Base-by-base conservation (phyloP, 2,329 filamentous ascomycete species). In the Stagonosporopsis chrysanthemi region DNA sequence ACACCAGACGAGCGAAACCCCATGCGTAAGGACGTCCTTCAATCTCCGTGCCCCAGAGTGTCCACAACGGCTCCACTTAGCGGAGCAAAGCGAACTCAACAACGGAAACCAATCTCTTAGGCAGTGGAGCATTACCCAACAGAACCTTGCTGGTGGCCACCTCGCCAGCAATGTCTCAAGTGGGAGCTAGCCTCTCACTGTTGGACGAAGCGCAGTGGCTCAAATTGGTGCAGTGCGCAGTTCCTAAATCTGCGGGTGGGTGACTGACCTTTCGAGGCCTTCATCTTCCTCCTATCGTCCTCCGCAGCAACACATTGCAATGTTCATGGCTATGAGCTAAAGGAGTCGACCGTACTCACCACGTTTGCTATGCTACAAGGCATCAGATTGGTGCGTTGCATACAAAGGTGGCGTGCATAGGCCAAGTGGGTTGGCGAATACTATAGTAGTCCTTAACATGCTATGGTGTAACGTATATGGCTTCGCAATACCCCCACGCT, bases 61-160 rank as follows among this genome's bases (percentile, higher is more conserved):
- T 50, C 65, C 64, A 60, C 54, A 41, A 39, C 38, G 58, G 58
- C 57, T 63, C 65, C 65, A 68, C 64, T 43, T 49, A 43, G 55
- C 49, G 64, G 55, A 47, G 51, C 33, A 56, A 36, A 44, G 50
- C 60, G 48, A 64, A 35, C 52, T 63, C 61, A 67, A 67, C 62
- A 63, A 57, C 52, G 47, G 58, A 56, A 60, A 50, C 35, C 39
- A 31, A 57, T 24, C 36, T 43, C 26, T 44, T 52, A 49, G 44
- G 23, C 24, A 57, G 54, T 52, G 54, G 54, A 57, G 43, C 48
- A 31, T 26, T 35, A 33, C 54, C 44, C 54, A 57, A 57, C 49
- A 57, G 42, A 52, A 52, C 42, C 39, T 43, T 47, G 53, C 19
- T 15, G n/a, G 9, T 52, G 14, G 15, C 15, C 19, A 14, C 15